These are phyloP conservation scores for Chenopodium suecicum DNA, from an alignment of 148 eudicot species.

Conservation along the genomic window DNA sequence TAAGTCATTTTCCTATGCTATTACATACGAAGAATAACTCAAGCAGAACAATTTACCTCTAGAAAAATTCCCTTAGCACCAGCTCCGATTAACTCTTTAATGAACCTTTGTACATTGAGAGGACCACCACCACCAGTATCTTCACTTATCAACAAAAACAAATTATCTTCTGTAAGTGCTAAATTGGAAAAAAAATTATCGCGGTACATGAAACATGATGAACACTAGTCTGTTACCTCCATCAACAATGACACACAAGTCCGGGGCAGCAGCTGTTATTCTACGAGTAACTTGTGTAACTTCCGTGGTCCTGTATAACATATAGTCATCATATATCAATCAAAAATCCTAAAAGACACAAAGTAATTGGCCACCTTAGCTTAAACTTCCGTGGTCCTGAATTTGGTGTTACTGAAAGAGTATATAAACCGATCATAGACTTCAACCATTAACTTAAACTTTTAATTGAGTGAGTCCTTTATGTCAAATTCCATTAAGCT, in stretches of 20 bases:
- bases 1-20: background rate
- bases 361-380: background rate
- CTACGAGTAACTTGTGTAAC: slow-evolving; percentile 12
- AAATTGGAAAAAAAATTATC: background rate
- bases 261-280: slow-evolving; percentile 20
- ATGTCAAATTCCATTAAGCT: no score
- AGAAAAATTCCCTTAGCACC: slow-evolving; percentile 37
- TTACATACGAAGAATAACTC: background rate
- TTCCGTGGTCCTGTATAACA: slow-evolving; percentile 20
- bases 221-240: slow-evolving; percentile 20
- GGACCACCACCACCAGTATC: slow-evolving; percentile 43
- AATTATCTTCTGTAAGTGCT: background rate
- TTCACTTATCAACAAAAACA: background rate
- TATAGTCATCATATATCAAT: background rate
- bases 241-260: slow-evolving; percentile 22
- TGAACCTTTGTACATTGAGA: slow-evolving; percentile 34
- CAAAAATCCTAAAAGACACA: background rate
- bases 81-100: slow-evolving; percentile 30
- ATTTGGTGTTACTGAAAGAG: no score
- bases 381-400: no score
- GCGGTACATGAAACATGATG: background rate
- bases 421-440: no score
- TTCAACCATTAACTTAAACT: no score
- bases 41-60: slow-evolving; percentile 24
- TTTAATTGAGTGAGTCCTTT: no score